phyloP scores from a whole-genome alignment of 371 early-diverging fungal genomes.

The Chytridium lagenaria region DNA sequence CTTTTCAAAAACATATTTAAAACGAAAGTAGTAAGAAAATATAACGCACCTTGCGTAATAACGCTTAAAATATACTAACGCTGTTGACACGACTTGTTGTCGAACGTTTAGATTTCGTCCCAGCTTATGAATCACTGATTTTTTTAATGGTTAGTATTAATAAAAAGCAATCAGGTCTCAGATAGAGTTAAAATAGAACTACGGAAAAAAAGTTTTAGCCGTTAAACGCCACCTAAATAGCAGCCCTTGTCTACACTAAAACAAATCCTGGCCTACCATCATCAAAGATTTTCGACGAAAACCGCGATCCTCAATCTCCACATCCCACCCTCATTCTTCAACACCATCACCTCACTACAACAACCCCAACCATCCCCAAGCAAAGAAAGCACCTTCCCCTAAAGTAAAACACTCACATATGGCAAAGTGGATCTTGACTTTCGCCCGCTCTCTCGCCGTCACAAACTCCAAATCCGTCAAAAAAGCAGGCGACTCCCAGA shows the following conservation, averaged over 20 bases:
- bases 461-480: conserved; percentile 64
- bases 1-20: background rate
- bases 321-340: too few species aligned
- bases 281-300: too few species aligned
- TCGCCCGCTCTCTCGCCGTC: conserved; percentile 62
- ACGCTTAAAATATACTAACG: conserved; percentile 85
- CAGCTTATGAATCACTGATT: conserved; percentile 74
- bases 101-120: conserved; percentile 75
- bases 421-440: conserved; percentile 72
- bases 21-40: background rate
- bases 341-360: too few species aligned
- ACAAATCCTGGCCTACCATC: too few species aligned
- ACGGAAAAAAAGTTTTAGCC: background rate
- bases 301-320: too few species aligned
- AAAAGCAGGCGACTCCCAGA: conserved; percentile 58
- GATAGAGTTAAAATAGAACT: background rate
- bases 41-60: conserved; percentile 79
- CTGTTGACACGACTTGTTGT: conserved; percentile 87
- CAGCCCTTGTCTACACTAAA: too few species aligned
- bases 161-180: conserved; percentile 14
- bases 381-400: too few species aligned
- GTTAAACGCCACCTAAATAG: too few species aligned
- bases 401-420: conserved; percentile 60
- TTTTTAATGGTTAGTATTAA: too few species aligned
- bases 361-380: too few species aligned